Base-by-base conservation (phyloP, 305 asterid species). In the Fraxinus latifolia region DNA sequence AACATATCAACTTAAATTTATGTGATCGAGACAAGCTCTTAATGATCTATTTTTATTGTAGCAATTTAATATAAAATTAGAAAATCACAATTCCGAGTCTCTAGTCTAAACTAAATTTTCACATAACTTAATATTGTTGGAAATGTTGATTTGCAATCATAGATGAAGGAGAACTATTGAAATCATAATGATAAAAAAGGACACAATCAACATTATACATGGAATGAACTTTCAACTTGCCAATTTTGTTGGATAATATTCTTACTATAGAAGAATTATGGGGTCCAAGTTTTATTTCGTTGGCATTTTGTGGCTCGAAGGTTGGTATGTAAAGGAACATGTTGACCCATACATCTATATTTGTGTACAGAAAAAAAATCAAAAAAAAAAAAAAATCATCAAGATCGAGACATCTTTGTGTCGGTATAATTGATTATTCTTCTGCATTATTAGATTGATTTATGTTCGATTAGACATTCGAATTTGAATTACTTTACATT, bases 291-390 rank as follows among this genome's bases (percentile, higher is more conserved):
- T 79, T 39, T 50, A 75, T 19, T 50, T 83, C 65, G 68, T 74
- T 86, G 85, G 74, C 82, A 80, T 87, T 88, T 87, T 81, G 89
- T 90, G 90, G 86, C 84, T 76, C 81, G 67, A 80, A 86, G 87
- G 84, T 77, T 68, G 83, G 87, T 58, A 76, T 78, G 80, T 85
- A 83, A 85, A 85, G 88, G 74, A 85, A 86, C 87, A 88, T 78
- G 81, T 87, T 84, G 90, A 81, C 90, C 92, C 92, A 79, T 85
- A 21, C 19, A 47, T 55, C 9, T 5, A 53, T 14, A 53, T 55
- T 17, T 81, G 58, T 62, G 82, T 79, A 75, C 71, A 79, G 72
- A 3, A 33, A 33, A 31, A 31, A 31, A 31, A 31, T 31, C 4
- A 31, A 31, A 31, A 31, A 80, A 37, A 34, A 37, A 34, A 25